Evolutionary conservation across 352 stramenopile species (phyloP).

Genomic region (Phytophthora pistaciae): DNA sequence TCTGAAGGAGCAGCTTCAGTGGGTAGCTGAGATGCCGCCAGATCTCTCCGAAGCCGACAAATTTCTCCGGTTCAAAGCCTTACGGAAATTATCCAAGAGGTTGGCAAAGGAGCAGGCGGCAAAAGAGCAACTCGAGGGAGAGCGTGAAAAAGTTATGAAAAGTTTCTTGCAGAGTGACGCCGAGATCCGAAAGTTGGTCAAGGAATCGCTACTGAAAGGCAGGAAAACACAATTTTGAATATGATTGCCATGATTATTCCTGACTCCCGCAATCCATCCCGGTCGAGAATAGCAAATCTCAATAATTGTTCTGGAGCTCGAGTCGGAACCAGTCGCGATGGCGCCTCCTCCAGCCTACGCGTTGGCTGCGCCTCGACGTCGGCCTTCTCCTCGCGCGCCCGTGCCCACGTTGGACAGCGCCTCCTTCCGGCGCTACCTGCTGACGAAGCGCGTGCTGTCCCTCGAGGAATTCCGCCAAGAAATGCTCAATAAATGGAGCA

Average conservation of each 20-base stretch:
- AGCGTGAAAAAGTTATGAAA: conserved; percentile 13
- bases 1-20: conserved; percentile 29
- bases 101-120: conserved; percentile 23
- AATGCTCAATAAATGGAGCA: conserved; percentile 8
- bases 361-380: not conserved
- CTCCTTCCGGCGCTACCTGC: not conserved
- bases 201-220: conserved; percentile 1
- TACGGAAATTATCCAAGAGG: conserved; percentile 20
- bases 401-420: not conserved
- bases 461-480: conserved; percentile 5
- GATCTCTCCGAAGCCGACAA: conserved; percentile 13
- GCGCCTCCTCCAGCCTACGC: not conserved
- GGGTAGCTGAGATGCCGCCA: conserved; percentile 14
- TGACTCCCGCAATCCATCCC: too few species aligned
- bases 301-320: too few species aligned
- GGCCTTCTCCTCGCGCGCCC: not conserved
- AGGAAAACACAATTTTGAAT: not conserved
- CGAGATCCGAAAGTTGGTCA: conserved; percentile 17
- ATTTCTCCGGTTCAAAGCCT: conserved; percentile 11
- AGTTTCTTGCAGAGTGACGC: conserved; percentile 12
- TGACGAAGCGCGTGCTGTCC: conserved; percentile 4
- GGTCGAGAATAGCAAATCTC: too few species aligned
- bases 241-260: not conserved
- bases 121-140: conserved; percentile 18
- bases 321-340: not conserved